Evolutionary conservation across 805 yeast species (phyloP).

Genomic region (Blastobotrys terrestris): DNA sequence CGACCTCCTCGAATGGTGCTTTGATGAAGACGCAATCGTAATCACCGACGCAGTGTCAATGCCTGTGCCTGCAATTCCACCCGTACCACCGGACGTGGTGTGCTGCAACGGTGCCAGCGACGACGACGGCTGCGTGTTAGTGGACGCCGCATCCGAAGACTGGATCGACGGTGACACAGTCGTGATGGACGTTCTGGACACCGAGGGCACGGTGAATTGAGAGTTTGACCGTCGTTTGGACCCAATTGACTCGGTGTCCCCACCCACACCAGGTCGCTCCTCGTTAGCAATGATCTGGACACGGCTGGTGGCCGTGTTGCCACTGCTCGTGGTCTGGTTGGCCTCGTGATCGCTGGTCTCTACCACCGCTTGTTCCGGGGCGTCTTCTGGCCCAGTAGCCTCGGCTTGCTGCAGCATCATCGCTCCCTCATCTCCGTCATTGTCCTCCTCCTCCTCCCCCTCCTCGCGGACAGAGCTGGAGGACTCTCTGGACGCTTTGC

Average conservation of each 20-base stretch:
- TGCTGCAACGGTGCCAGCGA: slow-evolving; percentile 13
- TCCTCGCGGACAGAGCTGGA: no score
- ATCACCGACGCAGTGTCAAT: slow-evolving; percentile 32
- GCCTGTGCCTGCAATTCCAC: slow-evolving; percentile 1
- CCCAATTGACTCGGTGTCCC: slow-evolving; percentile 15
- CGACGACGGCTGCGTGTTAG: slow-evolving; percentile 13
- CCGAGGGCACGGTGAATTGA: slow-evolving; percentile 24
- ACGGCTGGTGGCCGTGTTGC: background rate
- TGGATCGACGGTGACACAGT: slow-evolving; percentile 18
- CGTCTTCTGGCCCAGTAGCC: background rate
- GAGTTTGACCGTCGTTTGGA: slow-evolving; percentile 21
- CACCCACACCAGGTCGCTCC: slow-evolving; percentile 5
- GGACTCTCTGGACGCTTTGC: background rate
- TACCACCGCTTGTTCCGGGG: background rate
- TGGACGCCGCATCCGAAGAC: slow-evolving; percentile 19
- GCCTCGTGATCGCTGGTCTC: background rate
- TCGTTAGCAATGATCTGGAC: slow-evolving; percentile 18
- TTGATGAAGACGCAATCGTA: slow-evolving; percentile 34
- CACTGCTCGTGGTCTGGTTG: background rate
- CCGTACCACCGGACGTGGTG: slow-evolving; percentile 3
- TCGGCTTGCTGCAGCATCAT: no score
- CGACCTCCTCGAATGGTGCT: slow-evolving; percentile 26
- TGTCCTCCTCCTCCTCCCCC: background rate
- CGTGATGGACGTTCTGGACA: slow-evolving; percentile 22
- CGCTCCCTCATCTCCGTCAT: background rate